Evolutionary conservation across 106 monocot species (phyloP), one percentile per base, ranked within the genome.

Genomic region (Gastrodia elata): DNA sequence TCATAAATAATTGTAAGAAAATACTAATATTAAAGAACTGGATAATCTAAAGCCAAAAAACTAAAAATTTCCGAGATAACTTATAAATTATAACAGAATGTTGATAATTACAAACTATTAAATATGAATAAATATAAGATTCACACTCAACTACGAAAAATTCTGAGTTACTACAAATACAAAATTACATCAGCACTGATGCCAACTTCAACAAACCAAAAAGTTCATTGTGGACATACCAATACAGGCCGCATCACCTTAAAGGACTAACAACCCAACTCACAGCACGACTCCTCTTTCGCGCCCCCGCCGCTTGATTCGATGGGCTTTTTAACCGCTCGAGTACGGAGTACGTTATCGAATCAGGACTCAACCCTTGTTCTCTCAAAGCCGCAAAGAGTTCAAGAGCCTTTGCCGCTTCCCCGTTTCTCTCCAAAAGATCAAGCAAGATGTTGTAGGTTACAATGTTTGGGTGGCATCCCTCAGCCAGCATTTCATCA

Each of bases 191-290:
- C n/a, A n/a, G n/a, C n/a, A n/a, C n/a, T n/a, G n/a, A n/a, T n/a
- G n/a, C n/a, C n/a, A n/a, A n/a, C n/a, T n/a, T n/a, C n/a, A n/a
- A n/a, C n/a, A n/a, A n/a, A n/a, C n/a, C n/a, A n/a, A n/a, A n/a
- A n/a, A n/a, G n/a, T n/a, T n/a, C n/a, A n/a, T n/a, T n/a, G n/a
- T n/a, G n/a, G n/a, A n/a, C n/a, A n/a, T n/a, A n/a, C n/a, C n/a
- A n/a, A 35, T 69, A 40, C 27, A 40, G 3, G 69, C 7, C 35
- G 42, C 64, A 72, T 86, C 78, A 86, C 42, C 84, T 79, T 44
- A 98, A 76, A 13, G 90, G 97, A 72, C 93, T 91, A 65, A 98
- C 90, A 80, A 98, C 84, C 97, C 97, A 98, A 76, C 90, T 82
- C n/a, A 84, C 41, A 34, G 80, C 77, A 22, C 59, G 90, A 68